Evolutionary conservation across 176 grass and related monocot genomes (phyloP), one percentile per base, ranked within the genome.

Genomic region (Carex littledalei): DNA sequence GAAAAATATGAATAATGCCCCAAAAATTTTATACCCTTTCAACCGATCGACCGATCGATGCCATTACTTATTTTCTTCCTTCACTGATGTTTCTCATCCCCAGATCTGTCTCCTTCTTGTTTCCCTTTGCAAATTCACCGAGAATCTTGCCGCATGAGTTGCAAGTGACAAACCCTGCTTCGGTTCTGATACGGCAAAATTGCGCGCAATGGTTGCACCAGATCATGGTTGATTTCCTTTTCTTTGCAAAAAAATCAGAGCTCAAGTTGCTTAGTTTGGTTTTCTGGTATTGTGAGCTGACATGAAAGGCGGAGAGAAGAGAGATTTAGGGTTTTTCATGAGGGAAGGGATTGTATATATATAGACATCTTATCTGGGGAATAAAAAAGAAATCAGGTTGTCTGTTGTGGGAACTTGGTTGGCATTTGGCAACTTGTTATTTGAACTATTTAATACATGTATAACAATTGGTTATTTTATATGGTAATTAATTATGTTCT

Each of bases 291-390:
- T 35, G 79, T 78, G 47, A 76, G 72, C 72, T 76, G 55, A 41
- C 59, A 81, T 61, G 56, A 81, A 63, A 43, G 37, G 56, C 57
- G 37, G 79, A 63, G 24, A 81, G 54, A 78, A 16, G 79, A 81
- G 79, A 63, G 57, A 81, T 81, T 81, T 81, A 81, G 79, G 79
- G 57, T 81, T 81, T 81, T 61, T 81, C 57, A 81, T 63, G 59
- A 61, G 31, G 54, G 34, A 43, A 43, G 16, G 17, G 56, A 37
- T 59, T 59, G 10, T 81, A 81, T 61, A 81, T 81, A 61, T 56
- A 81, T 81, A 81, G 79, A 37, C 57, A 81, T 81, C n/a, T 41
- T 22, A 4, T 47, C 12, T 31, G 12, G 72, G 72, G 15, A 69
- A 76, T 54, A 76, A 17, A 29, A 31, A 76, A 54, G 0, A 76